phyloP scores from a whole-genome alignment of 306 rosid genomes.

The Ceratonia siliqua region DNA sequence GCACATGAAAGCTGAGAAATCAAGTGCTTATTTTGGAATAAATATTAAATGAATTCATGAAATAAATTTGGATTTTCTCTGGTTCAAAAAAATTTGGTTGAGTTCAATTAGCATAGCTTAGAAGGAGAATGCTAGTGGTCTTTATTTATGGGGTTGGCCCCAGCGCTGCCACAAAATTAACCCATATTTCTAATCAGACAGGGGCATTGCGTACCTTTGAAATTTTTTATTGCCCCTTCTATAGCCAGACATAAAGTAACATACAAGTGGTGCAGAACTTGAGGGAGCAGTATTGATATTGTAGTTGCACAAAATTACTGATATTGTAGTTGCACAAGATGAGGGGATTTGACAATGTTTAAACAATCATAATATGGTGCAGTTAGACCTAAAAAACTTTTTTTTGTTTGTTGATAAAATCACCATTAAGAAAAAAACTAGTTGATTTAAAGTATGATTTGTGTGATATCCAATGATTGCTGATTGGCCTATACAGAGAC shows the following conservation, averaged over 20 bases:
- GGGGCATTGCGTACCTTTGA: not conserved
- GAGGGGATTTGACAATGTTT: not conserved
- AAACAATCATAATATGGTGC: not conserved
- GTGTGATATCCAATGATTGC: not conserved
- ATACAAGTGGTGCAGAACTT: constrained; percentile 27
- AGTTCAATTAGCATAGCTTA: constrained; percentile 24
- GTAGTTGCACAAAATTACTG: too few relatives aligned
- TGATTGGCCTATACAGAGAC: not conserved
- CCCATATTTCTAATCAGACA: not conserved
- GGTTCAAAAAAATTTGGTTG: constrained; percentile 16
- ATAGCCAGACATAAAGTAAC: constrained; percentile 9
- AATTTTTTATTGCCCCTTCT: constrained; percentile 7
- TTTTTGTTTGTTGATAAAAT: not conserved
- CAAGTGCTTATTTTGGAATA: not conserved
- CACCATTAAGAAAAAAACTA: not conserved
- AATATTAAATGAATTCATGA: constrained; percentile 4
- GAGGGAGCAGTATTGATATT: constrained; percentile 14
- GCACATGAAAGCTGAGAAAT: not conserved
- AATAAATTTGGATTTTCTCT: constrained; percentile 2
- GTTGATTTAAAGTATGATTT: not conserved
- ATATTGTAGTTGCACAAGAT: too few relatives aligned
- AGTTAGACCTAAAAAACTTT: not conserved
- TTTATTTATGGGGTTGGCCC: not conserved
- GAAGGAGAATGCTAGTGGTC: not conserved
- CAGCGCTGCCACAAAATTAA: constrained; percentile 7